Percentiles rank a stretch among this genome's conserved stretches.
Evolutionary conservation across 2,329 filamentous ascomycete genomes (phyloP).

Genomic region (Seiridium unicorne): DNA sequence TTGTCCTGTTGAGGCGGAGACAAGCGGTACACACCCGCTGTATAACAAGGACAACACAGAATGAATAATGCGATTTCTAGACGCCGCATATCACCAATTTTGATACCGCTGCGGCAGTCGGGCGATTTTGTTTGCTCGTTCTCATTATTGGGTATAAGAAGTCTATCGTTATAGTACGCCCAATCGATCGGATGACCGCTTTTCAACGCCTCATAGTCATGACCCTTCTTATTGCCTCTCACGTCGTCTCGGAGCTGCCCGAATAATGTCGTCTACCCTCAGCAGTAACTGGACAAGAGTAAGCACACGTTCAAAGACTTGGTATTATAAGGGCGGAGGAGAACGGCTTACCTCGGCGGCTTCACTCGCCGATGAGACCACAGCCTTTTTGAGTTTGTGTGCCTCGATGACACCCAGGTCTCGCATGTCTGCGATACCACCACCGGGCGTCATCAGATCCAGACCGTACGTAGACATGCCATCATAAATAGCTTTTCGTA

Average conservation of each 20-base stretch:
- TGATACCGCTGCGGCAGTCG: neutral
- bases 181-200: constrained; percentile 2
- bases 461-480: constrained; percentile 90
- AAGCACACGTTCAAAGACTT: constrained; percentile 17
- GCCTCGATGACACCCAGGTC: constrained; percentile 94
- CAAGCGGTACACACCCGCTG: no score
- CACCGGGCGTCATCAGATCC: constrained; percentile 84
- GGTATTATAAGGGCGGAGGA: neutral
- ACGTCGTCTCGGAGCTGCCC: constrained; percentile 80
- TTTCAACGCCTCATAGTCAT: neutral
- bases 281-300: constrained; percentile 67
- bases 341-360: constrained; percentile 77
- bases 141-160: constrained; percentile 12
- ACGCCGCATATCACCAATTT: no score
- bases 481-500: constrained; percentile 92
- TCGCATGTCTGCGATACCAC: constrained; percentile 92
- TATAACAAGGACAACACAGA: no score
- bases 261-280: constrained; percentile 96
- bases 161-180: constrained; percentile 12
- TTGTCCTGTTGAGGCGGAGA: no score
- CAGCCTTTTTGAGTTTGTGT: constrained; percentile 98
- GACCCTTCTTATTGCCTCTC: constrained; percentile 62
- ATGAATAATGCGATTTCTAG: no score
- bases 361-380: constrained; percentile 93
- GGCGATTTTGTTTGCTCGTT: neutral